These are phyloP conservation scores for Fusarium drepaniforme DNA, from an alignment of 2,329 filamentous ascomycete genomes.

Conservation along the genomic window DNA sequence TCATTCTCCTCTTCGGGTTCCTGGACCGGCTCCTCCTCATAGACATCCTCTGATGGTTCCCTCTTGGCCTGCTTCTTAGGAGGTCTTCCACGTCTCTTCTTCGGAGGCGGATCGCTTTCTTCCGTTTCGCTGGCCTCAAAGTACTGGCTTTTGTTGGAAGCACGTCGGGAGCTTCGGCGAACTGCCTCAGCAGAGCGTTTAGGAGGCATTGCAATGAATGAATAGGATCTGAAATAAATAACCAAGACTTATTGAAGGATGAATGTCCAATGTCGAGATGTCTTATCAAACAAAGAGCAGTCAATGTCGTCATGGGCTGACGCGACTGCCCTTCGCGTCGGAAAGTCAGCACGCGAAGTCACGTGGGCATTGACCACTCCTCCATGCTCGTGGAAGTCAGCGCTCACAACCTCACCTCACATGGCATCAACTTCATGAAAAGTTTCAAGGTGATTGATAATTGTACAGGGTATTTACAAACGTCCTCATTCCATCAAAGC, in stretches of 20 bases:
- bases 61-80: slow-evolving; percentile 36
- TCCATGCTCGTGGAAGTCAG: background rate
- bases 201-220: slow-evolving; percentile 49
- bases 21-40: slow-evolving; percentile 40
- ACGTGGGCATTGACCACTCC: slow-evolving; percentile 31
- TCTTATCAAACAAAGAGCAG: background rate
- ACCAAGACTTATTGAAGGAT: slow-evolving; percentile 5
- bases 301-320: slow-evolving; percentile 41
- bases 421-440: background rate
- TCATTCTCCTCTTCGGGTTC: slow-evolving; percentile 45
- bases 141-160: slow-evolving; percentile 64
- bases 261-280: background rate
- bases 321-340: slow-evolving; percentile 41
- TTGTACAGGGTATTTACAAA: slow-evolving; percentile 5
- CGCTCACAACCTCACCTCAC: background rate
- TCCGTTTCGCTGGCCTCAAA: slow-evolving; percentile 55
- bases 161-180: slow-evolving; percentile 62
- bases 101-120: slow-evolving; percentile 41
- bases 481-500: background rate
- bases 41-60: slow-evolving; percentile 44
- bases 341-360: slow-evolving; percentile 37
- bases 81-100: slow-evolving; percentile 46
- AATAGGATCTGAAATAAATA: background rate
- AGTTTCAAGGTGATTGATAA: background rate
- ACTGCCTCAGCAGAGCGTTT: slow-evolving; percentile 53